Evolutionary conservation across 345 rosid species (phyloP), one percentile per base, ranked within the genome.

Genomic region (Populus alba): DNA sequence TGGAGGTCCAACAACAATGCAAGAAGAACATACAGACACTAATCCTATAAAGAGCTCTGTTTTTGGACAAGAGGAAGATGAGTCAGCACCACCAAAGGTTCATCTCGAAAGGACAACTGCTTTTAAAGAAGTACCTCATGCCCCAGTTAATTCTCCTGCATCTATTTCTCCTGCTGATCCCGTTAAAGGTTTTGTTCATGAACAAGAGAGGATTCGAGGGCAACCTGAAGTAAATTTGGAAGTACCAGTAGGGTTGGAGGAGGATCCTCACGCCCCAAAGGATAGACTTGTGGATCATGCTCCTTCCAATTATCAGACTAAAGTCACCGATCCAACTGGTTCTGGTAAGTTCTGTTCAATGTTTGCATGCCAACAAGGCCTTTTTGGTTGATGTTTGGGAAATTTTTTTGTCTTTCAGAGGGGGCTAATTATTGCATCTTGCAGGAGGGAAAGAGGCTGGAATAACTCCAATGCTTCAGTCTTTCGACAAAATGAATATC

Each of bases 291-390:
- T 51, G 38, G 69, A 78, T 75, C 49, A 49, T 31, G 51, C 33
- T 70, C 84, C 87, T 38, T 77, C 93, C 6, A 93, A 90, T 80
- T 88, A 88, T 78, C 88, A 88, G 81, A 74, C 91, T 29, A 91
- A 93, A 75, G 90, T 80, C 76, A 55, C 84, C 0, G 96, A 87
- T 80, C 89, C 92, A 12, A 81, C 84, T 0, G 79, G 74, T 27
- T 1, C 82, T 59, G 94, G 98, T 86, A 81, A 70, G 53, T 33
- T 20, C 3, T 53, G 59, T 53, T 53, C 23, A 20, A 53, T 53
- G n/a, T 53, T 17, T 20, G 59, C n/a, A 53, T 6, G 59, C 23
- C 20, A 6, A 20, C 59, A 53, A 53, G 7, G 23, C 10, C 45
- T 51, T 53, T 20, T 53, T 53, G 23, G 59, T 53, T 18, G 59